Conservation (phyloP, 306 rosid genomes). For the Cucurbita ficifolia region DNA sequence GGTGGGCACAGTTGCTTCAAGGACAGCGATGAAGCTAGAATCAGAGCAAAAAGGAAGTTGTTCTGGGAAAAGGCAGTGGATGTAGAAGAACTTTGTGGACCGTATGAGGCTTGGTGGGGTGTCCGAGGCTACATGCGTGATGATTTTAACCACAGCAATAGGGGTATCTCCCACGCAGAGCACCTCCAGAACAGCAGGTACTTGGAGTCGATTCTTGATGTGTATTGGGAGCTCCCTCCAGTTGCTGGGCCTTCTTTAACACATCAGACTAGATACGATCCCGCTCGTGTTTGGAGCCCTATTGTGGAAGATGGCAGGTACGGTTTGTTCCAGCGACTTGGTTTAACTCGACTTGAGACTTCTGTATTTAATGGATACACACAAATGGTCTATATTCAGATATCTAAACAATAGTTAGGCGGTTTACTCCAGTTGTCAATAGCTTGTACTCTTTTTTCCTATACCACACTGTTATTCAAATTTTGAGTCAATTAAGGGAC, state of each 20-base stretch:
- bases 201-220: slow-evolving; percentile 79
- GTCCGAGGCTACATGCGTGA: slow-evolving; percentile 83
- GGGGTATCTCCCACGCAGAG: slow-evolving; percentile 42
- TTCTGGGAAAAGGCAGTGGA: slow-evolving; percentile 93
- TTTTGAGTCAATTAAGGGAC: not conserved
- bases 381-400: slow-evolving; percentile 90
- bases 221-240: slow-evolving; percentile 97
- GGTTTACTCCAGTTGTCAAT: slow-evolving; percentile 14
- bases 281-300: slow-evolving; percentile 74
- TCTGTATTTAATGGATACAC: slow-evolving; percentile 96
- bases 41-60: slow-evolving; percentile 57
- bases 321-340: slow-evolving; percentile 72
- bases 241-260: slow-evolving; percentile 98
- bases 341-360: slow-evolving; percentile 48
- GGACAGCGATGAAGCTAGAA: slow-evolving; percentile 93
- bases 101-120: slow-evolving; percentile 95
- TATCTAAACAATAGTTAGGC: slow-evolving; percentile 44
- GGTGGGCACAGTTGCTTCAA: slow-evolving; percentile 97
- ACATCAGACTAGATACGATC: slow-evolving; percentile 92
- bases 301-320: slow-evolving; percentile 85
- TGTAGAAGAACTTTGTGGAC: slow-evolving; percentile 82
- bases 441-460: slow-evolving; percentile 6
- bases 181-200: slow-evolving; percentile 82
- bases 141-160: slow-evolving; percentile 71
- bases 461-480: not conserved